Evolutionary conservation across 495 filamentous ascomycete species (phyloP).

Genomic region (Cudoniella acicularis): DNA sequence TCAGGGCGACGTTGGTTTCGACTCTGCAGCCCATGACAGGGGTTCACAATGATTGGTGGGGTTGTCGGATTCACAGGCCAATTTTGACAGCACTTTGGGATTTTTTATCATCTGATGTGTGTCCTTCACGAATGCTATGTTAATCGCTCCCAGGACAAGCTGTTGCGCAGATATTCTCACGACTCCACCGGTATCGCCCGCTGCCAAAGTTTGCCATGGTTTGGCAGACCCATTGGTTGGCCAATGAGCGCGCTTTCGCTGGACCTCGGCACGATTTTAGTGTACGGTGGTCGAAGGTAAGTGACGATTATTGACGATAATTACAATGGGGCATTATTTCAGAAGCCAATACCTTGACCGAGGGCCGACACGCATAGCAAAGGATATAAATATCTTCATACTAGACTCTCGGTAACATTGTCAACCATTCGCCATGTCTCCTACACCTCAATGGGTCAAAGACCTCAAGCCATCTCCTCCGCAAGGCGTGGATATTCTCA

Average conservation of each 20-base stretch:
- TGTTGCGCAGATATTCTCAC: no score
- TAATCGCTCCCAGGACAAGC: no score
- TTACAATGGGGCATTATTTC: not conserved
- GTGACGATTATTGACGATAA: slow-evolving; percentile 3
- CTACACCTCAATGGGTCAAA: slow-evolving; percentile 57
- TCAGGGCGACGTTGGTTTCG: not conserved
- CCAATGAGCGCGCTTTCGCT: not conserved
- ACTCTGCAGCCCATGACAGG: not conserved
- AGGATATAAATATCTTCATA: slow-evolving; percentile 6
- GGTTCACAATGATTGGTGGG: not conserved
- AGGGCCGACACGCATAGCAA: slow-evolving; percentile 17
- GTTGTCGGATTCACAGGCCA: no score
- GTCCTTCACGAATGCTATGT: no score
- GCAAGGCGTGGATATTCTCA: slow-evolving; percentile 57
- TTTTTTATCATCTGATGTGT: not conserved
- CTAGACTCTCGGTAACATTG: not conserved
- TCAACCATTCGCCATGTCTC: slow-evolving; percentile 17
- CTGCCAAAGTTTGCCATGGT: not conserved
- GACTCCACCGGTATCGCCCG: not conserved
- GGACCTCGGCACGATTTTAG: not conserved
- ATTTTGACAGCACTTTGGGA: no score
- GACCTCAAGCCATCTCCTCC: slow-evolving; percentile 57
- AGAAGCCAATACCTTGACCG: slow-evolving; percentile 8
- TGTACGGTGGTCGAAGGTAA: not conserved
- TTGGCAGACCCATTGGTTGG: not conserved